Evolutionary conservation across 2,329 filamentous ascomycete species (phyloP).

Genomic region (Fusarium ambrosium): DNA sequence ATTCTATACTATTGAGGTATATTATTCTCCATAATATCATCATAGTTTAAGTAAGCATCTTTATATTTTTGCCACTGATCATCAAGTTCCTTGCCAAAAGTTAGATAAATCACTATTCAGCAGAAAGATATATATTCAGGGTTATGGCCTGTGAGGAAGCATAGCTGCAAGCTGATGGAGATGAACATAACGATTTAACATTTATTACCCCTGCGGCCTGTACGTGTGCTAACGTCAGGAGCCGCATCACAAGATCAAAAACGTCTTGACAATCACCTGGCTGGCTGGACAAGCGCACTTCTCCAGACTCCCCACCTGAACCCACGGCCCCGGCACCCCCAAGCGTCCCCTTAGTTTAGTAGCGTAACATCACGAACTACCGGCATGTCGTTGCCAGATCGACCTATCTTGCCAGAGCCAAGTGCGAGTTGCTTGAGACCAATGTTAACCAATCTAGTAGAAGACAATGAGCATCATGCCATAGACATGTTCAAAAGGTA

Average conservation of each 20-base stretch:
- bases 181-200: no score
- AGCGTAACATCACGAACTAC: constrained; percentile 26
- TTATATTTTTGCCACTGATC: no score
- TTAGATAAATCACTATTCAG: no score
- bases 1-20: no score
- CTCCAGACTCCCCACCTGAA: constrained; percentile 23
- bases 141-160: no score
- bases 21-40: no score
- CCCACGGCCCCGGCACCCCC: constrained; percentile 13
- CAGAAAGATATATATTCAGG: no score
- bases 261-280: constrained; percentile 17
- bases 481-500: background rate
- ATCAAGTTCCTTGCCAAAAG: no score
- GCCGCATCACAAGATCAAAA: constrained; percentile 23
- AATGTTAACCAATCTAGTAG: background rate
- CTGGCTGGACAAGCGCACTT: constrained; percentile 14
- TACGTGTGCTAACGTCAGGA: constrained; percentile 2
- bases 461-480: background rate
- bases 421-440: background rate
- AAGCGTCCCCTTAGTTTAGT: constrained; percentile 27
- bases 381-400: constrained; percentile 17
- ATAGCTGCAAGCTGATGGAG: no score
- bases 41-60: no score
- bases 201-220: no score
- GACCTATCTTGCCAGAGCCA: background rate